Evolutionary conservation across 306 rosid species (phyloP).

Genomic region (Prunus mume): DNA sequence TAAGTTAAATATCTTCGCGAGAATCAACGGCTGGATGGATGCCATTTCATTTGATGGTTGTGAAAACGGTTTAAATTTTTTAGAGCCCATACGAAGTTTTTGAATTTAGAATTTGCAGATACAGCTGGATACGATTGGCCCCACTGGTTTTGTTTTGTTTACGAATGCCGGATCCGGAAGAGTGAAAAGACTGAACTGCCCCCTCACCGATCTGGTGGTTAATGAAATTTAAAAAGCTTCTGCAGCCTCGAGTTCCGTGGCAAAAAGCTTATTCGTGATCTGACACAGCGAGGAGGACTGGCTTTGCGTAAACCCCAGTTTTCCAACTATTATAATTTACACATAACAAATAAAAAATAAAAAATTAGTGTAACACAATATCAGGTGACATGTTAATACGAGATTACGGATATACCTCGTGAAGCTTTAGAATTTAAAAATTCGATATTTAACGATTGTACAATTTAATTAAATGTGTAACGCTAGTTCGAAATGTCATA

Average conservation of each 20-base stretch:
- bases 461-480: too few relatives aligned
- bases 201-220: background rate
- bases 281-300: too few relatives aligned
- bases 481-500: too few relatives aligned
- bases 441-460: too few relatives aligned
- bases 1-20: background rate
- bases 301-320: too few relatives aligned
- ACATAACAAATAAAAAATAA: too few relatives aligned
- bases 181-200: background rate
- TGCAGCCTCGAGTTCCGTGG: background rate
- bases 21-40: background rate
- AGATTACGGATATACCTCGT: too few relatives aligned
- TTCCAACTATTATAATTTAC: too few relatives aligned
- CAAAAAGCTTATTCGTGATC: too few relatives aligned
- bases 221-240: background rate
- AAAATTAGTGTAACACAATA: too few relatives aligned
- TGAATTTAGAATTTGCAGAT: constrained; percentile 10
- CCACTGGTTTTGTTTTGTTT: background rate
- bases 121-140: constrained; percentile 14
- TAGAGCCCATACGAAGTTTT: background rate
- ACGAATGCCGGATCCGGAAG: background rate
- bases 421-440: too few relatives aligned
- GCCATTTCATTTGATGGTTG: background rate
- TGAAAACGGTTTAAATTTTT: background rate
- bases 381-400: too few relatives aligned